Base-by-base conservation (phyloP, 192 early-diverging fungal species). In the Cetraspora pellucida region DNA sequence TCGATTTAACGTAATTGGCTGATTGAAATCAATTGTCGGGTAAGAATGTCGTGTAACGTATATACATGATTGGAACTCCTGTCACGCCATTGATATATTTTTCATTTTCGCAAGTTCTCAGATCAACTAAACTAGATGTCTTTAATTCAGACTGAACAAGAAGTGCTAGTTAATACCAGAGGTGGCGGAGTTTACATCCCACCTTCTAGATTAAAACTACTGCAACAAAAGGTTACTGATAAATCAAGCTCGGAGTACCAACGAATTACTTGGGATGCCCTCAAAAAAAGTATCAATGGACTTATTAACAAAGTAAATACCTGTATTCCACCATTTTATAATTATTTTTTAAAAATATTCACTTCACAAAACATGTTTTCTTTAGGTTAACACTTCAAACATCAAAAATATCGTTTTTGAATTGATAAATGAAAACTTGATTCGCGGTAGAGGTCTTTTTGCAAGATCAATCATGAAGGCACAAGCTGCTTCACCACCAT, bases 261-360 rank as follows among this genome's bases (percentile, higher is more conserved):
- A 81, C 92, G 96, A 9, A 91, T 95, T 81, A 91, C 90, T 28
- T 98, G 97, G 97, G 96, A 98, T 75, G 88, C 90, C 9, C 85
- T 97, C 8, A 97, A 97, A 79, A 98, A 97, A 82, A 91, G 88
- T 70, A 92, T 98, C 72, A 98, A 97, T 78, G 97, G 94, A 75
- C 87, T 93, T 2, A 94, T 98, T 78, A 98, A 98, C 88, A 97
- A 96, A 84, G 83, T 84, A 78, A 17, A 21, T 47, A 44, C 61
- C 25, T n/a, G 50, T 61, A 19, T 50, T 27, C 21, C 54, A 3
- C 63, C 10, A 4, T 30, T 49, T 10, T 3, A 13, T 17, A 10
- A 1, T 10, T 8, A 6, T 17, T 67, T 19, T 21, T 23, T 16
- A 30, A 31, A 17, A 23, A 11, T 23, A 43, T 55, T 19, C 54